phyloP scores from a whole-genome alignment of 305 asterid species.

The Ajuga reptans region DNA sequence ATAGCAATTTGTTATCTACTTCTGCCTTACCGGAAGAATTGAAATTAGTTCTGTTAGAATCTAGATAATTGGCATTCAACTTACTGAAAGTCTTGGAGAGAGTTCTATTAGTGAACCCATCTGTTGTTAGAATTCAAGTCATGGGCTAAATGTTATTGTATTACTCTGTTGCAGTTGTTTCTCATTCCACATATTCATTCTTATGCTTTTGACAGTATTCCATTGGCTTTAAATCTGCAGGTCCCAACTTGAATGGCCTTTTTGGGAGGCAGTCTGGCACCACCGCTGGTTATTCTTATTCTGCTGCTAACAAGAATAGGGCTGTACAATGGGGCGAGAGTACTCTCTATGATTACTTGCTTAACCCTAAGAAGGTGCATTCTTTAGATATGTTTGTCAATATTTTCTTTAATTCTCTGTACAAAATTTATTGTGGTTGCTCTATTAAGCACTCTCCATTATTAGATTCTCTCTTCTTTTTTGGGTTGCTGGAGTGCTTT shows the following conservation, averaged over 20 bases:
- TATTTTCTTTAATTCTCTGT: not conserved
- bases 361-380: constrained; percentile 80
- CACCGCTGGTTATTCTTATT: constrained; percentile 81
- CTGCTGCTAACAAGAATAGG: constrained; percentile 84
- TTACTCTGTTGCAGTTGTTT: not conserved
- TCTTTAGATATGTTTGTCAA: not conserved
- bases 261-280: constrained; percentile 93
- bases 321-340: constrained; percentile 83
- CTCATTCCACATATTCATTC: not conserved
- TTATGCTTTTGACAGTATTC: not conserved
- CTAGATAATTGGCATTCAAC: not conserved
- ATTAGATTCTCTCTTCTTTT: too few species aligned
- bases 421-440: not conserved
- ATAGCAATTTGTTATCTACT: not conserved
- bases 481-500: too few species aligned
- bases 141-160: not conserved
- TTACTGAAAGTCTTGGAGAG: not conserved
- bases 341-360: constrained; percentile 77
- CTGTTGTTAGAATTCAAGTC: not conserved
- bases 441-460: too few species aligned
- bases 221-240: constrained; percentile 26
- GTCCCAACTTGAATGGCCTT: constrained; percentile 89
- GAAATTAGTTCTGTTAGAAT: not conserved
- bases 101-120: too few species aligned
- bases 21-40: not conserved